Base-by-base conservation (phyloP, 2,329 filamentous ascomycete species). In the Apiospora marii region DNA sequence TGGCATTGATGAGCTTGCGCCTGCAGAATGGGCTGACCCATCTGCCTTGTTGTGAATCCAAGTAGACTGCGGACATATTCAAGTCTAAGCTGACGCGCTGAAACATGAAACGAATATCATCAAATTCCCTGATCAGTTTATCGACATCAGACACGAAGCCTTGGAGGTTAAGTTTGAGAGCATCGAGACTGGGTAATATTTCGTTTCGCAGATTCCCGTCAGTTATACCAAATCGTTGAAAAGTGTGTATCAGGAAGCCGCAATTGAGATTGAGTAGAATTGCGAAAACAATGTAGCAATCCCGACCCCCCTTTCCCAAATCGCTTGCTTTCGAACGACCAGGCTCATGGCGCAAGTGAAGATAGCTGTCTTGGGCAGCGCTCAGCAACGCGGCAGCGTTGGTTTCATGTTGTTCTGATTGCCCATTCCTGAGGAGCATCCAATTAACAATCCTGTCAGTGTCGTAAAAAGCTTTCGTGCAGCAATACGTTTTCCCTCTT, bases 21-120 rank as follows among this genome's bases (percentile, higher is more conserved):
- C 24, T 61, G 51, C 68, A 70, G 13, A 34, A 70, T 3, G 68
- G 68, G 27, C 46, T 70, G 30, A 70, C 43, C 44, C 67, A 68
- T 22, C 67, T 68, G 24, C 67, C 67, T 19, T 16, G 24, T 14
- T 34, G 19, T 30, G 16, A 12, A 8, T 64, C 58, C 34, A 12
- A 41, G 8, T 64, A 64, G 7, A 64, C 34, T n/a, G 19, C 3
- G 2, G 58, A 4, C 10, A 19, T 41, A 10, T 41, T n/a, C 34
- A 41, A 37, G 3, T 64, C 34, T 19, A 64, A n/a, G 1, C 22
- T 10, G 19, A 64, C 58, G n/a, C n/a, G 58, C 16, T 64, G 58
- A 4, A 64, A 64, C 58, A 64, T 64, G 58, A 64, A 64, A 19
- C 58, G 13, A 19, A 41, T 64, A 6, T 64, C 19, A 3, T 64